These are phyloP conservation scores for Rhinocladiella mackenziei DNA, from an alignment of 2,329 filamentous ascomycete genomes.

Conservation along the genomic window DNA sequence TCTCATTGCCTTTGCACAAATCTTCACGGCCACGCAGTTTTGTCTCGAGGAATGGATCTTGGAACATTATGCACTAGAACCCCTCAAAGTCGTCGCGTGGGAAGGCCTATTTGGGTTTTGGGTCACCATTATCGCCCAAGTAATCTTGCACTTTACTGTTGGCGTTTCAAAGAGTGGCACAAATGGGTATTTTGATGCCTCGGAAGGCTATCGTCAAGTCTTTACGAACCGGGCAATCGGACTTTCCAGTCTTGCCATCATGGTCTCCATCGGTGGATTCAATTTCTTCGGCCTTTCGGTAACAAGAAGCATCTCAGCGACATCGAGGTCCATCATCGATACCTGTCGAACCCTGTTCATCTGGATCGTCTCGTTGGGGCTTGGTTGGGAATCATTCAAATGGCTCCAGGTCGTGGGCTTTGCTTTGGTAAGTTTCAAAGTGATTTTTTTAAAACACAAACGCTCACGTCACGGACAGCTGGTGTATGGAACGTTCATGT, in stretches of 20 bases:
- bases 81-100: constrained; percentile 90
- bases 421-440: constrained; percentile 47
- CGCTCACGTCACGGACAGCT: constrained; percentile 43
- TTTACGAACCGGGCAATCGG: constrained; percentile 66
- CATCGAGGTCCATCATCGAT: constrained; percentile 91
- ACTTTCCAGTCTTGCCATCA: constrained; percentile 79
- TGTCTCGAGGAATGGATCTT: constrained; percentile 94
- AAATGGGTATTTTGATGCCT: constrained; percentile 85
- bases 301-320: constrained; percentile 83
- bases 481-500: constrained; percentile 94
- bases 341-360: constrained; percentile 97
- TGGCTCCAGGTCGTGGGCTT: constrained; percentile 93
- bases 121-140: constrained; percentile 73
- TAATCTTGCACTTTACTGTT: constrained; percentile 71
- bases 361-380: constrained; percentile 87
- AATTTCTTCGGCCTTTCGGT: constrained; percentile 98
- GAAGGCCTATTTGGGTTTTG: constrained; percentile 87
- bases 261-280: constrained; percentile 98
- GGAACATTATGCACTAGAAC: constrained; percentile 72
- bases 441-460: background rate
- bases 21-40: constrained; percentile 96
- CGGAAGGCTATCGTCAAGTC: constrained; percentile 79
- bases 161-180: constrained; percentile 69
- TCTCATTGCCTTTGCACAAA: constrained; percentile 87
- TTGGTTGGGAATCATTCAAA: constrained; percentile 97